phyloP scores from a whole-genome alignment of 441 rosid species.

The Adansonia madagascariensis region DNA sequence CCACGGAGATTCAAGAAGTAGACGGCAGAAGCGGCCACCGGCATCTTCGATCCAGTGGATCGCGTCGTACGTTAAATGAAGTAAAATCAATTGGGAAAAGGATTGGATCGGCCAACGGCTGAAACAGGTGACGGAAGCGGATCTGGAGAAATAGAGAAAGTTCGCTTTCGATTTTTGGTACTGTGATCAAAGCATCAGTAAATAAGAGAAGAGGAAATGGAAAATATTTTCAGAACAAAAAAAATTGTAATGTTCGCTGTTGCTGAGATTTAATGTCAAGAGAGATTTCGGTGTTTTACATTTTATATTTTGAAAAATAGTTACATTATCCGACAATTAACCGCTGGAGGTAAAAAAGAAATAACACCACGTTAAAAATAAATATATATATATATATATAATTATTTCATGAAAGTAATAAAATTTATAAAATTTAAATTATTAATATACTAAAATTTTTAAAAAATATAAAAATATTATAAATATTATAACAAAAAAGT shows the following conservation, averaged over 20 bases:
- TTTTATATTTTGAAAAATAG: background rate
- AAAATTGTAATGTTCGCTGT: background rate
- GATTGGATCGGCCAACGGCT: conserved; percentile 18
- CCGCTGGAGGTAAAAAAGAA: too few species aligned
- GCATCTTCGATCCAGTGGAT: conserved; percentile 67
- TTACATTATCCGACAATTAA: background rate
- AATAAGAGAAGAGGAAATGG: conserved; percentile 3
- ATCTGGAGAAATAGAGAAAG: conserved; percentile 21
- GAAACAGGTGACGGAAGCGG: conserved; percentile 30
- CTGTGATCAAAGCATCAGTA: background rate
- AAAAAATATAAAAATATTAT: too few species aligned
- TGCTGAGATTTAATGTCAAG: background rate
- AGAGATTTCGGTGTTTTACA: background rate
- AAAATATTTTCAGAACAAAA: background rate
- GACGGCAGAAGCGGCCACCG: conserved; percentile 97
- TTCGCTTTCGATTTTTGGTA: conserved; percentile 4
- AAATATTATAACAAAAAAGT: too few species aligned
- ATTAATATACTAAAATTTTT: too few species aligned
- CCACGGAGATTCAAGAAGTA: conserved; percentile 97
- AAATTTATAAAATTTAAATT: too few species aligned
- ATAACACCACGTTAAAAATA: too few species aligned
- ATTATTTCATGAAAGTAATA: too few species aligned
- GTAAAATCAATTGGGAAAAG: background rate
- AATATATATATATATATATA: too few species aligned
- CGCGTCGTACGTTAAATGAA: conserved; percentile 18